Evolutionary conservation across 2,329 filamentous ascomycete genomes (phyloP), one percentile per base, ranked within the genome.

Genomic region (Lecanoromycetidae sp.): DNA sequence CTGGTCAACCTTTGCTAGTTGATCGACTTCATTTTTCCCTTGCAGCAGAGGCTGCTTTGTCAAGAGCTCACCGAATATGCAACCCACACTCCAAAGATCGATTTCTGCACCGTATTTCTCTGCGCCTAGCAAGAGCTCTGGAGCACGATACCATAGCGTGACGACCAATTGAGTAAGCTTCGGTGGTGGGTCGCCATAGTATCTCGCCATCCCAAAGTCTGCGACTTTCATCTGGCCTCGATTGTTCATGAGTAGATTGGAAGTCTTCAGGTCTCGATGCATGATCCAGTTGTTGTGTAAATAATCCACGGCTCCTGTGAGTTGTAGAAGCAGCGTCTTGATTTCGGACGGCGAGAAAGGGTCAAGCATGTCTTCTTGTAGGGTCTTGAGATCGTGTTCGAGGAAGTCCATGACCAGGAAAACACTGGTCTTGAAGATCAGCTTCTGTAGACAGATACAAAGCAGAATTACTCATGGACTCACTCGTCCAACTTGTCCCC

Each of bases 401-500:
- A 95, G 73, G 65, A 96, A 98, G 61, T 95, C 88, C 74, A 98
- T 90, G 53, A 96, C 91, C 48, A 98, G 78, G 63, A 87, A 93
- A 55, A 95, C 82, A 67, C 82, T 87, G 63, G 53, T 54, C 53
- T 63, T 57, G 53, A 58, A 57, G 51, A 42, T 53, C 47, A 55
- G 53, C 33, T 46, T 27, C 40, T 23, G 25, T 7, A 46, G 44
- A 44, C 17, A 19, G 22, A 6, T 29, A 6, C 27, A 35, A 25
- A 12, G 37, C 23, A n/a, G 33, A 25, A 10, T 3, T 19, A 40
- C 10, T 22, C 10, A 17, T 17, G 1, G 50, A 66, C 69, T 64
- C 64, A 75, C 71, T 82, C 76, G 52, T 74, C 69, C 54, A 76
- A 63, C 29, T 65, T 67, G 51, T 80, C 77, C 3, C 86, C 84